Evolutionary conservation across 768 basidiomycete genomes (phyloP).

Genomic region (Trametes cinnabarina): DNA sequence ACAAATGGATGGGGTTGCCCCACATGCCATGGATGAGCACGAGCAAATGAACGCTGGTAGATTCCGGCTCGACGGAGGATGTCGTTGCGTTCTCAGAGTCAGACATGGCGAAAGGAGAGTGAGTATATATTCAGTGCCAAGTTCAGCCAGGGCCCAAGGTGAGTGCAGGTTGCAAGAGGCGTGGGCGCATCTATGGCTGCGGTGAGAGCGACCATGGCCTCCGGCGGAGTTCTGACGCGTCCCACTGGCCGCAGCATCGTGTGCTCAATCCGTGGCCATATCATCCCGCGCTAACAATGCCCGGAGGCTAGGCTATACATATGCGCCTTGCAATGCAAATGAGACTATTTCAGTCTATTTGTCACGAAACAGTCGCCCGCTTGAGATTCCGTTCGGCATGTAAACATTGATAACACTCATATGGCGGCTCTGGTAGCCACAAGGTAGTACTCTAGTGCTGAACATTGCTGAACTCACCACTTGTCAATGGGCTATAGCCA

Average conservation of each 20-base stretch:
- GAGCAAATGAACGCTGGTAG: constrained; percentile 37
- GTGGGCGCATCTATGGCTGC: background rate
- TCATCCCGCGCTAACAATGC: no score
- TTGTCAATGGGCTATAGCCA: no score
- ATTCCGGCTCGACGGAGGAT: constrained; percentile 14
- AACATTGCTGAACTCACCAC: no score
- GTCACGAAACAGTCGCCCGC: no score
- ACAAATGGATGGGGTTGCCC: constrained; percentile 70
- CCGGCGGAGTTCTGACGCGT: constrained; percentile 13
- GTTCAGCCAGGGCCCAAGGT: background rate
- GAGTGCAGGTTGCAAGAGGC: background rate
- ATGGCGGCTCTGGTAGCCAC: no score
- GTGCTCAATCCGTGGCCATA: background rate
- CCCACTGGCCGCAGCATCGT: constrained; percentile 5
- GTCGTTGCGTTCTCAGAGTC: background rate
- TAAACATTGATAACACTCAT: no score
- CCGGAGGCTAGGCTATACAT: no score
- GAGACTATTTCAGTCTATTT: no score
- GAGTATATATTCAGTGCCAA: background rate
- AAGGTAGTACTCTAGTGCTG: no score
- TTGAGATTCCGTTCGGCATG: no score
- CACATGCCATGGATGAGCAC: constrained; percentile 69
- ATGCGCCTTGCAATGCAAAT: no score
- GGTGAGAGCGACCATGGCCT: no score
- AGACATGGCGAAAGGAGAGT: constrained; percentile 8